These are phyloP conservation scores for Effrenium voratum DNA, from an alignment of 73 alveolate species.

Conservation along the genomic window DNA sequence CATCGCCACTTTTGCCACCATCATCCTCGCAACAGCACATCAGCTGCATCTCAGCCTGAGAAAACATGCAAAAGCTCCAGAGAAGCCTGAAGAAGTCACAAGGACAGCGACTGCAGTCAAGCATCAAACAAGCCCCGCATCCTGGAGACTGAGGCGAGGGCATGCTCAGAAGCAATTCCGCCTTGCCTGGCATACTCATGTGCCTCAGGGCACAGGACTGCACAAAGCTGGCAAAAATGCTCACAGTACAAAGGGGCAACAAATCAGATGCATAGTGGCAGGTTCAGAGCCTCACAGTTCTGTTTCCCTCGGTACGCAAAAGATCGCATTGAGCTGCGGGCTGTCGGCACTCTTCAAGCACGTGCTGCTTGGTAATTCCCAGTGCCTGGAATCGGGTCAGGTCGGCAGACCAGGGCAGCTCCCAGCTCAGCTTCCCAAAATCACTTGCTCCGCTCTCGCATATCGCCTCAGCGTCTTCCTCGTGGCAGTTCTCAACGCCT, in stretches of 20 bases:
- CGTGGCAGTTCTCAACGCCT: background rate
- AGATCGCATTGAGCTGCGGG: background rate
- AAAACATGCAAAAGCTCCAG: no score
- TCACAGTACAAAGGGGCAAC: background rate
- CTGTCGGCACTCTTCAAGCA: conserved; percentile 71
- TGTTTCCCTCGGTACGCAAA: background rate
- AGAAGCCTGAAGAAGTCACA: no score
- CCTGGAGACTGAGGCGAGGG: background rate
- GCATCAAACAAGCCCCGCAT: conserved; percentile 37
- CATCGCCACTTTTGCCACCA: no score
- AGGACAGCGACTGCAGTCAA: conserved; percentile 53
- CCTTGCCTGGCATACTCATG: conserved; percentile 41
- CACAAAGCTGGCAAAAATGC: background rate
- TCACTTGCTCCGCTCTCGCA: background rate
- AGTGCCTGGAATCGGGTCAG: conserved; percentile 12
- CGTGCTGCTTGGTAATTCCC: conserved; percentile 73
- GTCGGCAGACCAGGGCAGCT: no score
- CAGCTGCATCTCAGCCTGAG: no score
- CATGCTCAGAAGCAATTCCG: conserved; percentile 73
- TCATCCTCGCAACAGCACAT: no score
- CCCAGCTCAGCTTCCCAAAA: no score
- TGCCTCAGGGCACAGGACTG: background rate
- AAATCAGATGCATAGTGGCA: background rate
- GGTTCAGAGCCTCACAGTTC: background rate
- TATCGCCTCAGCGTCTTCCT: conserved; percentile 2